Percentiles rank a stretch among this genome's conserved stretches.
phyloP scores from a whole-genome alignment of 1,284 basidiomycete genomes.

The Tylopilus sp. region DNA sequence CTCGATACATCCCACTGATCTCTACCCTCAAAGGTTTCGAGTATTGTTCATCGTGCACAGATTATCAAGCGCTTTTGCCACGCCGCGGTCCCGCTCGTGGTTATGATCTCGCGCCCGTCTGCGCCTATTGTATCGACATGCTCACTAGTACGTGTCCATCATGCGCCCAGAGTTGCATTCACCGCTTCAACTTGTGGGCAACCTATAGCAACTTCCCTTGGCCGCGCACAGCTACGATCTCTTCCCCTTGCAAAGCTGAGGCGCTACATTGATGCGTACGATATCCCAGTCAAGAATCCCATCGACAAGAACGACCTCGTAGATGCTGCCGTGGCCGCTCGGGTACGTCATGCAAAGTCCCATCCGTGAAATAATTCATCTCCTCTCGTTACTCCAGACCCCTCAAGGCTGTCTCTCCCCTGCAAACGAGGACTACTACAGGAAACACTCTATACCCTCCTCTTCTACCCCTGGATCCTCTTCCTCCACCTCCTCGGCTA shows the following conservation, averaged over 20 bases:
- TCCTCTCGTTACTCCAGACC: conserved; percentile 36
- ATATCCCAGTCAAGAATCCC: conserved; percentile 56
- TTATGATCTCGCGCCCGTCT: conserved; percentile 62
- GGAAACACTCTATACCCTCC: conserved; percentile 62
- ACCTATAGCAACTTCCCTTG: conserved; percentile 60
- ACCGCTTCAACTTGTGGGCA: neutral
- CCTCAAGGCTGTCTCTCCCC: conserved; percentile 25
- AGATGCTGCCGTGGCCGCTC: conserved; percentile 53
- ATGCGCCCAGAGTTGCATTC: neutral
- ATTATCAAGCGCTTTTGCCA: conserved; percentile 73
- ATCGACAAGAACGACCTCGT: conserved; percentile 77
- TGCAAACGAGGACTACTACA: conserved; percentile 52
- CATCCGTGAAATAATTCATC: neutral
- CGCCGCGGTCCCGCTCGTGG: conserved; percentile 48
- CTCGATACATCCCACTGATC: neutral
- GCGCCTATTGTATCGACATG: conserved; percentile 67
- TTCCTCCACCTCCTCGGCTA: conserved; percentile 27
- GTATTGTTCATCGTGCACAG: conserved; percentile 68
- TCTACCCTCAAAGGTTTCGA: conserved; percentile 48
- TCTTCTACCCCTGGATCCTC: conserved; percentile 31
- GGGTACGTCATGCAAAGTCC: conserved; percentile 37
- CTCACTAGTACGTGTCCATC: conserved; percentile 52
- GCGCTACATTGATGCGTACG: conserved; percentile 66
- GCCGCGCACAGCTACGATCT: conserved; percentile 50
- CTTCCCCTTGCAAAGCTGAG: conserved; percentile 58